Evolutionary conservation across 352 stramenopile genomes (phyloP).

Genomic region (Pythium brassicae): DNA sequence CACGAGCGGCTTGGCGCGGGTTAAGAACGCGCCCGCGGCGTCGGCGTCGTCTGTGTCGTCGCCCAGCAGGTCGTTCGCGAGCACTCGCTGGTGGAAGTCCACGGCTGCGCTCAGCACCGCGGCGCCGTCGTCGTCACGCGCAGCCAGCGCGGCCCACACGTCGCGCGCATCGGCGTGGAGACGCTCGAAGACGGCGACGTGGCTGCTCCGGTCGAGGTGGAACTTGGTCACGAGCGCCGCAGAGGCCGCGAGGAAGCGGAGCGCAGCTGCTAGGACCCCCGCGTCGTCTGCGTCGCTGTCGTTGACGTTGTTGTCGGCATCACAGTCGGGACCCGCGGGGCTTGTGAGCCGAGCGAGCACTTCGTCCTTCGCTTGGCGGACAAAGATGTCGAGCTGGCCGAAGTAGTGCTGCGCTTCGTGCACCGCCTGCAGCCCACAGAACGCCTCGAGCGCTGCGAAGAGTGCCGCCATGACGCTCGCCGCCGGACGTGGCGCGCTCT

Average conservation of each 20-base stretch:
- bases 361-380: slow-evolving; percentile 29
- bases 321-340: no score
- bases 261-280: slow-evolving; percentile 22
- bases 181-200: slow-evolving; percentile 28
- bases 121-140: slow-evolving; percentile 5
- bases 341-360: slow-evolving; percentile 10
- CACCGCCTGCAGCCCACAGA: slow-evolving; percentile 34
- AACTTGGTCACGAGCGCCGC: slow-evolving; percentile 45
- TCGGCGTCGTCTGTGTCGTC: slow-evolving; percentile 61
- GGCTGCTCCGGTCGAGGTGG: slow-evolving; percentile 29
- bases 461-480: slow-evolving; percentile 19
- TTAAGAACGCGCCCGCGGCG: slow-evolving; percentile 16
- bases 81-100: slow-evolving; percentile 25
- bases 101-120: slow-evolving; percentile 25
- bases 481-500: neutral
- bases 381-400: slow-evolving; percentile 51
- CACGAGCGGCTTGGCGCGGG: slow-evolving; percentile 10
- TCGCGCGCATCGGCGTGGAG: slow-evolving; percentile 17
- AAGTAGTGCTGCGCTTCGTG: slow-evolving; percentile 66
- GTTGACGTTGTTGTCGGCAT: no score
- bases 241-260: slow-evolving; percentile 47
- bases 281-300: neutral
- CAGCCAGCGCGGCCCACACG: neutral
- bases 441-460: slow-evolving; percentile 44
- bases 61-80: slow-evolving; percentile 25